These are phyloP conservation scores for Gliomastix tumulicola DNA, from an alignment of 2,329 filamentous ascomycete species.

Conservation along the genomic window DNA sequence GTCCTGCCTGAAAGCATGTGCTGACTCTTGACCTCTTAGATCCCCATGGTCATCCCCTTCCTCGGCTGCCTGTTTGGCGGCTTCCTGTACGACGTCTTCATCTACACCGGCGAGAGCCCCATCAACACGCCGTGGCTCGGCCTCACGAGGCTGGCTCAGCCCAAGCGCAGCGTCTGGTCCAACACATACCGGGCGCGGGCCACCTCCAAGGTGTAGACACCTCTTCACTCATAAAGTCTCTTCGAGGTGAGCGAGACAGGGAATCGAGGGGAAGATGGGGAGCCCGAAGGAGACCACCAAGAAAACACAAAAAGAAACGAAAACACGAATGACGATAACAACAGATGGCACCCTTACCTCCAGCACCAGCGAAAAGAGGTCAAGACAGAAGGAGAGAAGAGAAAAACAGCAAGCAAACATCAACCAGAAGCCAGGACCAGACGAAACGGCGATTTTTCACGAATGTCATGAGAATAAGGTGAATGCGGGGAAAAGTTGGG, in stretches of 20 bases:
- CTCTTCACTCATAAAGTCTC: too few relatives aligned
- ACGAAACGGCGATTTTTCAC: too few relatives aligned
- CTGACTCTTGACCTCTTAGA: conserved; percentile 39
- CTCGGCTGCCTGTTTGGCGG: conserved; percentile 56
- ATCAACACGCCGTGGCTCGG: conserved; percentile 63
- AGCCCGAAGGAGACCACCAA: too few relatives aligned
- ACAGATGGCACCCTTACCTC: too few relatives aligned
- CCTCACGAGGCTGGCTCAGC: conserved; percentile 40
- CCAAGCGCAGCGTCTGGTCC: conserved; percentile 25
- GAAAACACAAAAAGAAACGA: too few relatives aligned
- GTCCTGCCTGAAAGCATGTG: too few relatives aligned
- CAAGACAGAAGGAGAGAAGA: neutral
- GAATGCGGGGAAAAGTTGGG: too few relatives aligned
- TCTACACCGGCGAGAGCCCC: conserved; percentile 65
- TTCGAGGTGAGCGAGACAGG: too few relatives aligned
- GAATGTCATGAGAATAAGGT: too few relatives aligned
- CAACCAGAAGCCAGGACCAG: too few relatives aligned
- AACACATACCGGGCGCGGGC: conserved; percentile 17
- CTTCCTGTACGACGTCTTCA: conserved; percentile 59
- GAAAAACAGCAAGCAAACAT: neutral
- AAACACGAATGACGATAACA: too few relatives aligned
- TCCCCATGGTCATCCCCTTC: conserved; percentile 68
- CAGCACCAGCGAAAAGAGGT: neutral
- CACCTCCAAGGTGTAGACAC: conserved; percentile 3
- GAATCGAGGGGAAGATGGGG: too few relatives aligned